Base-by-base conservation (phyloP, 345 rosid species). In the Acer saccharum region DNA sequence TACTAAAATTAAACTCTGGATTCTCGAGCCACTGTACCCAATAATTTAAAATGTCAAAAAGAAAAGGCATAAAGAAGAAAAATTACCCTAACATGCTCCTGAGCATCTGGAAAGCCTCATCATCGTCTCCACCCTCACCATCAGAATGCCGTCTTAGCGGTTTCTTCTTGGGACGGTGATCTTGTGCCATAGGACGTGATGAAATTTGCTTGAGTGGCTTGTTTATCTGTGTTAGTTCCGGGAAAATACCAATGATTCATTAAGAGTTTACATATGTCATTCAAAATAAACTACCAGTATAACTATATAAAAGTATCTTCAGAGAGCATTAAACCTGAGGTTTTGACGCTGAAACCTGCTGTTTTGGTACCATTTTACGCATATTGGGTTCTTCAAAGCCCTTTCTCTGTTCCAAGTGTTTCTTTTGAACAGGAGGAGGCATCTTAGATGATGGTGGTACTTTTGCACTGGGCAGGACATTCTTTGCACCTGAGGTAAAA, bases 41-140 rank as follows among this genome's bases (percentile, higher is more conserved):
- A 58, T 57, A 60, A 75, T 21, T n/a, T 27, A 48, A 81, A 39
- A 14, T 32, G 65, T 50, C 23, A 23, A n/a, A 44, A 65, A 57
- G 75, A 8, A 27, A 65, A 39, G 1, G 55, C 29, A 25, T 52
- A 10, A 83, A 18, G 9, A 63, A 16, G 69, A 46, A 3, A 35
- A 41, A 41, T 80, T 84, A 87, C 98, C 80, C 81, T 25, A 91
- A 86, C 89, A 94, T 87, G 66, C 79, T 32, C 80, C 97, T 89
- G 72, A 94, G 81, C 81, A 86, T 81, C 69, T 32, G 52, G 20
- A 94, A 68, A 23, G 97, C 92, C 48, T 70, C 88, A 83, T 73
- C 86, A 74, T 90, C 91, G 10, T 64, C 77, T 13, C 74, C 83
- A 44, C 81, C 83, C 2, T 83, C 88, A 54, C 78, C 87, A 32